Conservation (phyloP, 1,284 basidiomycete species). For the Ceratobasidium sp. region DNA sequence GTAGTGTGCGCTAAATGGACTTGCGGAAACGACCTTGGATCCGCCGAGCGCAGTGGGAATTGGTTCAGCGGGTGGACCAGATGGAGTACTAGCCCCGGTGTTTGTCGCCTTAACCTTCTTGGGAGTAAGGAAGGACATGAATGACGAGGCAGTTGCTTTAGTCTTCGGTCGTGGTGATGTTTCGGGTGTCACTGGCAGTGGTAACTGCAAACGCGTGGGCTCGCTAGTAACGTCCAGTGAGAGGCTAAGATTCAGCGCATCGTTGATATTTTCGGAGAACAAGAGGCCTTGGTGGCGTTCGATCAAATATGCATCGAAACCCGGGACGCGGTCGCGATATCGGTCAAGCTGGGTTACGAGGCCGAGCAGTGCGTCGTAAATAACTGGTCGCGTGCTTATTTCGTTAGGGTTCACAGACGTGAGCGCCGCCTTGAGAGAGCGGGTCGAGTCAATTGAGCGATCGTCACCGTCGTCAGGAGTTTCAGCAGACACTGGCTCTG, state of each 20-base stretch:
- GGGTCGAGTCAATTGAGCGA: conserved; percentile 75
- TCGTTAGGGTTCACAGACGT: conserved; percentile 64
- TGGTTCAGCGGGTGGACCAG: conserved; percentile 54
- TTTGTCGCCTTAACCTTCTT: conserved; percentile 34
- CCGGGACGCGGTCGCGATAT: conserved; percentile 73
- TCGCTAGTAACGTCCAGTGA: conserved; percentile 65
- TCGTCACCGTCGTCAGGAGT: conserved; percentile 66
- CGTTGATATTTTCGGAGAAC: conserved; percentile 91
- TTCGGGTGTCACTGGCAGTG: conserved; percentile 38
- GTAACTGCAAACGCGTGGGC: conserved; percentile 48
- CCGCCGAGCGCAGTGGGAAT: conserved; percentile 55
- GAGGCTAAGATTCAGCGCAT: conserved; percentile 74
- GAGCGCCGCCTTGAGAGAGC: conserved; percentile 63
- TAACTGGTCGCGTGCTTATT: conserved; percentile 68
- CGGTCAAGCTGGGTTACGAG: conserved; percentile 79
- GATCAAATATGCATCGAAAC: conserved; percentile 83
- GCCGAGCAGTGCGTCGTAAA: conserved; percentile 79
- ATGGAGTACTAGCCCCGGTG: conserved; percentile 48
- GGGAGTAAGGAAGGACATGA: conserved; percentile 40
- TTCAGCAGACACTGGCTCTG: neutral
- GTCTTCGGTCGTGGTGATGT: conserved; percentile 37
- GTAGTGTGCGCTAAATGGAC: conserved; percentile 87
- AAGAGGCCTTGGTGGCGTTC: conserved; percentile 89
- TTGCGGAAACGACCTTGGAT: conserved; percentile 62
- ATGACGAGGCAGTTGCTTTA: conserved; percentile 36